Evolutionary conservation across 2,329 filamentous ascomycete species (phyloP).

Genomic region (Hypomyces rosellus): DNA sequence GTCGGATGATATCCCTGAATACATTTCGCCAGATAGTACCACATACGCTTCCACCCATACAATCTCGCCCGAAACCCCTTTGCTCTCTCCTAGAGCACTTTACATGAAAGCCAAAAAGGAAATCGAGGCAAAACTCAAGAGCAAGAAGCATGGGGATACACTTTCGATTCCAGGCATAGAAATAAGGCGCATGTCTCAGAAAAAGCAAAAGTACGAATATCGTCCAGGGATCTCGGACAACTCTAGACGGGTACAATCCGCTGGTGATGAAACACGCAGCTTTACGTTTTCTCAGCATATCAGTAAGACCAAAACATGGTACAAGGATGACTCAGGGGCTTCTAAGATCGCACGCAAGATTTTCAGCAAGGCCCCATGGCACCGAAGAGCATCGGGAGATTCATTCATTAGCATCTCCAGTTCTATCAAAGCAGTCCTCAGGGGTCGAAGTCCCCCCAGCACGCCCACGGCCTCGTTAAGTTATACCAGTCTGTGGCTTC

Average conservation of each 20-base stretch:
- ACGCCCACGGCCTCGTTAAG: constrained; percentile 21
- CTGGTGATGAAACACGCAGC: constrained; percentile 13
- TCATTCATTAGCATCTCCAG: constrained; percentile 35
- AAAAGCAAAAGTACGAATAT: background rate
- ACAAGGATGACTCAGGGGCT: constrained; percentile 27
- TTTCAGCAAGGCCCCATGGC: constrained; percentile 37
- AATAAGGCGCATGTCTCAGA: background rate
- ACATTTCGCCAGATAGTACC: background rate
- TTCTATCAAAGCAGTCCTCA: constrained; percentile 34
- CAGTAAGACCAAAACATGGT: constrained; percentile 20
- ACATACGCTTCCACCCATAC: background rate
- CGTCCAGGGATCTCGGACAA: constrained; percentile 4
- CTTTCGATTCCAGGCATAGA: background rate
- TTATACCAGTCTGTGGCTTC: constrained; percentile 7
- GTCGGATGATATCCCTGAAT: background rate
- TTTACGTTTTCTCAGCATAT: constrained; percentile 16
- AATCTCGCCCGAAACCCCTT: background rate
- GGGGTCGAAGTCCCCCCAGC: constrained; percentile 28
- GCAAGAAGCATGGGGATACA: constrained; percentile 1
- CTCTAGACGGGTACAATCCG: constrained; percentile 4
- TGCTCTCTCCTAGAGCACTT: constrained; percentile 2
- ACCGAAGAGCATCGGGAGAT: constrained; percentile 31
- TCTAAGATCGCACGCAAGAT: constrained; percentile 28
- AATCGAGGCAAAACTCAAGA: constrained; percentile 18
- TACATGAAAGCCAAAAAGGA: constrained; percentile 19